Conservation (phyloP, 345 rosid species). For the Raphanus sativus region DNA sequence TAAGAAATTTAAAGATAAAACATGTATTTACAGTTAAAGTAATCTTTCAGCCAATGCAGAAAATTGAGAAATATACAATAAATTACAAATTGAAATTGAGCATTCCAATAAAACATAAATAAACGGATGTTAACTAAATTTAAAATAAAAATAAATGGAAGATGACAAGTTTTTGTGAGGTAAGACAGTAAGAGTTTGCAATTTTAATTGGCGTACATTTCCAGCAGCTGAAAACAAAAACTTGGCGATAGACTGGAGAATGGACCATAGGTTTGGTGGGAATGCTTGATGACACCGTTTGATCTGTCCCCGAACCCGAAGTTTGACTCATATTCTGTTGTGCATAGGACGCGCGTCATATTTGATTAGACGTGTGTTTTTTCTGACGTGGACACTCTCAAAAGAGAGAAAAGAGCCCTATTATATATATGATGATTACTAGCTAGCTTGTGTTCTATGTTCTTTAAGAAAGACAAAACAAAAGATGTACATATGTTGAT, state of each 20-base stretch:
- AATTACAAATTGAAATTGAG: constrained; percentile 14
- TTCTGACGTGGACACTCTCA: no score
- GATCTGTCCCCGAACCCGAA: background rate
- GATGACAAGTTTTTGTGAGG: constrained; percentile 1
- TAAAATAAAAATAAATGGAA: background rate
- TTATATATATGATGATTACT: no score
- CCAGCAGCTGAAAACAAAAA: background rate
- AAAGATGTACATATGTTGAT: background rate
- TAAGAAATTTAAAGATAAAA: no score
- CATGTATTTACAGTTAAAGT: background rate
- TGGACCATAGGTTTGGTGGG: background rate
- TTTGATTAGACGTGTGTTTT: background rate
- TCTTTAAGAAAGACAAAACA: no score
- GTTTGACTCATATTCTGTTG: background rate
- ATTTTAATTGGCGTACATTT: background rate
- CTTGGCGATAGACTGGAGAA: background rate
- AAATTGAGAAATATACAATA: background rate
- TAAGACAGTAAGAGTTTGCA: background rate
- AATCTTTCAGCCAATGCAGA: background rate
- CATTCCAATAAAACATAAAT: constrained; percentile 10
- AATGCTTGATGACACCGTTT: constrained; percentile 6
- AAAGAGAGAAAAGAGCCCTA: no score
- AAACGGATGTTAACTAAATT: background rate
- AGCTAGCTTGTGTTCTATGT: background rate
- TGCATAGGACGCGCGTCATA: background rate